phyloP scores from a whole-genome alignment of 441 rosid species.

The Mallotus japonicus region DNA sequence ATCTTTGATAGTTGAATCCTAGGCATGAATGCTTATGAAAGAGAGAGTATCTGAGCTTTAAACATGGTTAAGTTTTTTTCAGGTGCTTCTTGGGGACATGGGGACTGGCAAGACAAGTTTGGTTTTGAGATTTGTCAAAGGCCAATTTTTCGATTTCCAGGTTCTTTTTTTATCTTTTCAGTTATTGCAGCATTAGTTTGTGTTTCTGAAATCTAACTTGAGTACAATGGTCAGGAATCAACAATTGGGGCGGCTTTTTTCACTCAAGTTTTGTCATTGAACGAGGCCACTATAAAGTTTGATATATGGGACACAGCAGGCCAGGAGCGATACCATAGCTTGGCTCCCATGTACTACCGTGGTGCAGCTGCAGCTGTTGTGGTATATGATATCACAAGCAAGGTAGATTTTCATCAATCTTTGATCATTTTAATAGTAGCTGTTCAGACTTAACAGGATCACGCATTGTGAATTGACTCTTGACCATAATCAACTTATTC shows the following conservation, averaged over 20 bases:
- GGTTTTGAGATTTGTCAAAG: slow-evolving; percentile 71
- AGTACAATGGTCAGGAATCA: slow-evolving; percentile 49
- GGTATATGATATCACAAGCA: slow-evolving; percentile 70
- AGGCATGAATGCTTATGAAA: too few species aligned
- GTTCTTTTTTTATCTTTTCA: slow-evolving; percentile 23
- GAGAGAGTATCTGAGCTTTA: neutral
- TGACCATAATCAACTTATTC: neutral
- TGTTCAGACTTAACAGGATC: neutral
- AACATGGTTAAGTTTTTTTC: slow-evolving; percentile 18
- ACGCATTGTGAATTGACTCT: neutral
- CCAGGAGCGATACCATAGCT: slow-evolving; percentile 78
- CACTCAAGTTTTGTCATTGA: slow-evolving; percentile 67
- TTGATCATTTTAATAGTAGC: neutral
- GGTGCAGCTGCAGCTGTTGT: slow-evolving; percentile 87
- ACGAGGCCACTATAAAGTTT: slow-evolving; percentile 65
- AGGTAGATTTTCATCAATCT: slow-evolving; percentile 33
- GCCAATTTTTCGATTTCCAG: slow-evolving; percentile 71
- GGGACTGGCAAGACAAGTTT: slow-evolving; percentile 81
- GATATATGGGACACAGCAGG: slow-evolving; percentile 91
- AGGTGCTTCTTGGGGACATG: slow-evolving; percentile 84
- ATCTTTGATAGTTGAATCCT: too few species aligned
- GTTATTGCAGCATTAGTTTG: neutral
- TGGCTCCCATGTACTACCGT: slow-evolving; percentile 87
- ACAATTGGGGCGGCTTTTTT: slow-evolving; percentile 85
- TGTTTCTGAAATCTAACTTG: slow-evolving; percentile 19